Base-by-base conservation (phyloP, 148 eudicot genomes). In the Gaultheria prostrata region DNA sequence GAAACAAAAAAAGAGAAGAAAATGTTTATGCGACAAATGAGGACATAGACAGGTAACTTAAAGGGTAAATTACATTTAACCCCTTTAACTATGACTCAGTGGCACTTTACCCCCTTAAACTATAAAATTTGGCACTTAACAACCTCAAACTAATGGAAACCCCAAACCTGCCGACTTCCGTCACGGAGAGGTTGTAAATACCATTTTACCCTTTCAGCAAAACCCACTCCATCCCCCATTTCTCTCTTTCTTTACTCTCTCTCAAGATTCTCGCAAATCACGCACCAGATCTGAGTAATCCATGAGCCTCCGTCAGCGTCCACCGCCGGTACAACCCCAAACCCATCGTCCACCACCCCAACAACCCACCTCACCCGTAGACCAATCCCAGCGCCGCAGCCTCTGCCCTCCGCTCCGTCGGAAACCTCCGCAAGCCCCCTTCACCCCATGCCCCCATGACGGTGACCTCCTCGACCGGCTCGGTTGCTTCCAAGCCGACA, bases 401-500 rank as follows among this genome's bases (percentile, higher is more conserved):
- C n/a, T 85, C 98, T 49, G 94, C 96, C 54, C 92, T 95, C 5
- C 91, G 92, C 43, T 50, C 94, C 86, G 89, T 89, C 49, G 98
- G 94, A 0, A 95, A 93, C 90, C 95, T 95, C 84, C 95, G 98
- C 12, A 86, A 83, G 7, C 98, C 98, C 0, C 98, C 95, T 93
- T 86, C 86, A 49, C 89, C 46, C 87, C 86, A 75, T 93, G 93
- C 92, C 84, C 14, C n/a, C 89, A 89, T 0, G 83, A 87, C 80
- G 84, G 81, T 86, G 98, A 95, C 93, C 93, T 95, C 74, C 88
- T 95, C 45, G 98, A 94, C 82, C 94, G 98, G 98, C 95, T 95
- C 2, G 94, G 92, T 54, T 30, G 98, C 26, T 95, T 95, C 85
- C 98, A 95, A 15, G 7, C 61, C 82, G 93, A 93, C 72, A 96